Evolutionary conservation across 441 rosid species (phyloP).

Genomic region (Melastoma candidum): DNA sequence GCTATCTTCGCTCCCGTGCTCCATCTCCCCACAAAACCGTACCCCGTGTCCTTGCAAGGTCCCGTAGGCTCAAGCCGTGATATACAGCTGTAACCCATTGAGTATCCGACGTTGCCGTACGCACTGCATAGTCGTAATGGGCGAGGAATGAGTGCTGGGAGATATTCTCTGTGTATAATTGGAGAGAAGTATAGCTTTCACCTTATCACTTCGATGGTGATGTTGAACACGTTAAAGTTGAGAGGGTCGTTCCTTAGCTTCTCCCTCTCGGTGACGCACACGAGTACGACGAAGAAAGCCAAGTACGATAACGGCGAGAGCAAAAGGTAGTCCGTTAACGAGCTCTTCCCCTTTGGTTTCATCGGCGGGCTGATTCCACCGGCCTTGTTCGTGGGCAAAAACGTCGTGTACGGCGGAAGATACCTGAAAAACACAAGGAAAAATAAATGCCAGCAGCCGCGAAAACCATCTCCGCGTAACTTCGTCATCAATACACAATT

Average conservation of each 20-base stretch:
- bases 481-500: no score
- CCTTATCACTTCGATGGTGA: constrained; percentile 53
- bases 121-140: no score
- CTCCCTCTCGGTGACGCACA: constrained; percentile 40
- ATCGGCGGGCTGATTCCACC: neutral
- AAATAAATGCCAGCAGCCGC: no score
- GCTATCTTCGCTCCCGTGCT: constrained; percentile 8
- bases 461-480: no score
- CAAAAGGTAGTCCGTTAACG: constrained; percentile 8
- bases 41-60: constrained; percentile 5
- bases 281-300: constrained; percentile 27
- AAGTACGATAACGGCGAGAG: constrained; percentile 31
- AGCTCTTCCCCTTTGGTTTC: neutral
- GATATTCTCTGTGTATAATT: no score
- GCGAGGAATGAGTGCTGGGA: no score
- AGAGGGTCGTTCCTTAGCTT: constrained; percentile 49
- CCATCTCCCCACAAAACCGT: constrained; percentile 14
- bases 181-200: constrained; percentile 1
- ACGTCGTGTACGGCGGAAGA: constrained; percentile 29
- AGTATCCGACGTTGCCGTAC: constrained; percentile 5
- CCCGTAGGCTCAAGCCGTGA: constrained; percentile 2
- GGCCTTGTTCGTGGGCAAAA: constrained; percentile 4
- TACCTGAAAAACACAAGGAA: constrained; percentile 20
- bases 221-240: constrained; percentile 41
- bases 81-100: constrained; percentile 12